Conservation (phyloP, 306 rosid species). For the Fragaria nilgerrensis region DNA sequence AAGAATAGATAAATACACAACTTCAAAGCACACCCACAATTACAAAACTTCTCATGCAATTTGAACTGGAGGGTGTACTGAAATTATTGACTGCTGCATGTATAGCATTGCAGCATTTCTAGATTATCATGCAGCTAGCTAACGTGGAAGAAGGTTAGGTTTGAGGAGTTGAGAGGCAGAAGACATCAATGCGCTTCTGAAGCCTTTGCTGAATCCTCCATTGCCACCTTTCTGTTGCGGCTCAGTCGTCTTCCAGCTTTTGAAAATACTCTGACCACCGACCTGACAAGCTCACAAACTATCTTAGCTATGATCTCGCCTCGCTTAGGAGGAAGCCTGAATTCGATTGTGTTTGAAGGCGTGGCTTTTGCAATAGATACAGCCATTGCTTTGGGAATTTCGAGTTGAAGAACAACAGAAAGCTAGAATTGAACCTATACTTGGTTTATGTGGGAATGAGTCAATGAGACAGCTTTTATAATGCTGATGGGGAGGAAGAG, state of each 20-base stretch:
- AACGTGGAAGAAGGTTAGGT: not conserved
- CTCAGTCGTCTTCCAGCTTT: slow-evolving; percentile 35
- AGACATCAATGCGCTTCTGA: slow-evolving; percentile 1
- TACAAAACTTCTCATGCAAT: not conserved
- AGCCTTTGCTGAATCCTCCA: not conserved
- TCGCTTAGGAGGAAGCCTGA: slow-evolving; percentile 52
- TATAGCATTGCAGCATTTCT: not conserved
- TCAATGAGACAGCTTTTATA: slow-evolving; percentile 4
- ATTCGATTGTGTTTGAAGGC: slow-evolving; percentile 16
- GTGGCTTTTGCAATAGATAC: slow-evolving; percentile 23
- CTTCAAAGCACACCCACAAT: not conserved
- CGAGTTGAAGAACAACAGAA: not conserved
- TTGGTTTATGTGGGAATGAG: slow-evolving; percentile 11
- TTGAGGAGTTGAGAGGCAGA: not conserved
- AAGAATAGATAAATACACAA: not conserved
- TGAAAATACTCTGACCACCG: slow-evolving; percentile 20
- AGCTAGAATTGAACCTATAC: slow-evolving; percentile 2
- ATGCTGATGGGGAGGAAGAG: slow-evolving; percentile 3
- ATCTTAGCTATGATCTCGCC: slow-evolving; percentile 63
- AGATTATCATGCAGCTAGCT: not conserved
- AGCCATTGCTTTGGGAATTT: slow-evolving; percentile 33
- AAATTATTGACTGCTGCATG: not conserved
- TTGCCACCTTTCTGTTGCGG: slow-evolving; percentile 11
- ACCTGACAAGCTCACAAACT: slow-evolving; percentile 23
- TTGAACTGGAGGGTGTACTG: not conserved